phyloP scores from a whole-genome alignment of 768 basidiomycete genomes.

The Suillus decipiens region DNA sequence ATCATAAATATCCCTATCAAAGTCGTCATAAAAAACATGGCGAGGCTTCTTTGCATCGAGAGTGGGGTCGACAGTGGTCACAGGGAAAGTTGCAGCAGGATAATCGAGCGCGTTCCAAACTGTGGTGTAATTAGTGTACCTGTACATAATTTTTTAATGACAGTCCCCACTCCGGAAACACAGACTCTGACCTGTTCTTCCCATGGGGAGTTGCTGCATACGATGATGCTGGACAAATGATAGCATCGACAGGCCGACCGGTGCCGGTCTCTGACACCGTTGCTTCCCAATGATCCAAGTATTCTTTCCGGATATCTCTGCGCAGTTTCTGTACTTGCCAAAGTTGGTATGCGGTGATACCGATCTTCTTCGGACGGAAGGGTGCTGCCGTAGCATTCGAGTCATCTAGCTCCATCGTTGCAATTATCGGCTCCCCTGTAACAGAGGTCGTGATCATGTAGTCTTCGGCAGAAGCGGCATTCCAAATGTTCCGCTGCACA shows the following conservation, averaged over 20 bases:
- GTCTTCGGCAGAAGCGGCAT: conserved; percentile 52
- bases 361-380: not conserved
- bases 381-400: not conserved
- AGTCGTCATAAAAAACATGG: not conserved
- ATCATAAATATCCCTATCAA: not conserved
- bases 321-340: conserved; percentile 1
- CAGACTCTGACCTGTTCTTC: not conserved
- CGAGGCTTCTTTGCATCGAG: not conserved
- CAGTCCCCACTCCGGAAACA: not conserved
- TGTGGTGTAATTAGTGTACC: not conserved
- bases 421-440: conserved; percentile 52
- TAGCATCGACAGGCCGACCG: not conserved
- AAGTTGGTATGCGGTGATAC: not conserved
- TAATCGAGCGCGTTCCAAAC: conserved; percentile 3
- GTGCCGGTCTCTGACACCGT: not conserved
- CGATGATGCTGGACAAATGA: not conserved
- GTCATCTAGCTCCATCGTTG: not conserved
- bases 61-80: not conserved
- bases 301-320: not conserved
- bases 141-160: not conserved
- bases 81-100: not conserved
- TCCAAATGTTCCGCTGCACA: conserved; percentile 43
- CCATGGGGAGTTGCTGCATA: not conserved
- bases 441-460: conserved; percentile 36
- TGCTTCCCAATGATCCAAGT: not conserved